These are phyloP conservation scores for Erythrophleum ivorense DNA, from an alignment of 331 rosid species.

Conservation along the genomic window DNA sequence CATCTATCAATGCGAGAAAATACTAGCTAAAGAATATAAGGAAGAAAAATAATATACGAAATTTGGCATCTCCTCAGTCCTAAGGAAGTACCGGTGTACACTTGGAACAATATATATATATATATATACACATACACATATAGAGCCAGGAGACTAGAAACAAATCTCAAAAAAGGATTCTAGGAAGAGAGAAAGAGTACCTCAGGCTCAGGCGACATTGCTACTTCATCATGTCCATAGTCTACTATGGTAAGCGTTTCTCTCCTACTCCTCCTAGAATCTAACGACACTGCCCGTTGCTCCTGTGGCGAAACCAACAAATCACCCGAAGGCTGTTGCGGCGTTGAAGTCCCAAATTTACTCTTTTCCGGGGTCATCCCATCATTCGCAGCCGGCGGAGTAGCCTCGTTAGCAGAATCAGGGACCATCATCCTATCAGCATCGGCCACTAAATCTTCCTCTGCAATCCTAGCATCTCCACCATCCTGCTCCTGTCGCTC, in stretches of 20 bases:
- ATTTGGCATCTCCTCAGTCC: no score
- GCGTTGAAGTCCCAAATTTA: slow-evolving; percentile 42
- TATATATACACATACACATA: no score
- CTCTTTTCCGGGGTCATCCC: slow-evolving; percentile 41
- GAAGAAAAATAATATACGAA: not conserved
- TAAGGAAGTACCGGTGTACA: not conserved
- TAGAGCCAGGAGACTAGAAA: not conserved
- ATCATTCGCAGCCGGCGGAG: slow-evolving; percentile 32
- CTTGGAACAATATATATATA: no score
- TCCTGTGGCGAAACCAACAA: slow-evolving; percentile 43
- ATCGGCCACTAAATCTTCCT: slow-evolving; percentile 35
- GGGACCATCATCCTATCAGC: slow-evolving; percentile 35
- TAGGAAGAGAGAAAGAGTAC: slow-evolving; percentile 24
- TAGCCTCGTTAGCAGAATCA: slow-evolving; percentile 41
- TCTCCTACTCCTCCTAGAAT: slow-evolving; percentile 34
- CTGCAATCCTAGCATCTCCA: not conserved
- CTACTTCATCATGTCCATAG: slow-evolving; percentile 62
- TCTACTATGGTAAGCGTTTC: slow-evolving; percentile 59
- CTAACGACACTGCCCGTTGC: slow-evolving; percentile 25
- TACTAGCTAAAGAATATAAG: not conserved
- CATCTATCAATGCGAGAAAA: not conserved
- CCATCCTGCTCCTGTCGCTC: slow-evolving; percentile 25
- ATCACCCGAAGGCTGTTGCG: slow-evolving; percentile 23
- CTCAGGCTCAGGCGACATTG: slow-evolving; percentile 68
- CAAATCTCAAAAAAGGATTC: not conserved